Conservation (phyloP, 495 filamentous ascomycete species). For the Bacidia rubella region DNA sequence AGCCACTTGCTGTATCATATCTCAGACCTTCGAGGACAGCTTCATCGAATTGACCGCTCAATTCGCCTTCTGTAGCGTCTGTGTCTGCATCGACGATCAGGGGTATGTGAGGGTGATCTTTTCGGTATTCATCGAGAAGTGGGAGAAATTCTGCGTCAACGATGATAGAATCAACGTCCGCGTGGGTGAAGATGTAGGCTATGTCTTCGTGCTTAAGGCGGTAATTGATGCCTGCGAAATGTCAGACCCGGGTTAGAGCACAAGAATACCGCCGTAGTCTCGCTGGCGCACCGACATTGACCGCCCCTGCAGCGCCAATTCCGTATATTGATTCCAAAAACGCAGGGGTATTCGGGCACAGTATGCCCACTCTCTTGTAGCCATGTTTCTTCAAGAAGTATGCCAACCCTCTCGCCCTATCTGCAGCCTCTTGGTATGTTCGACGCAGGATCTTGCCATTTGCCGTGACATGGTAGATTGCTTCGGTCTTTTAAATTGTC, state of each 20-base stretch:
- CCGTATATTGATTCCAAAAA: conserved; percentile 87
- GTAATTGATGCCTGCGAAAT: conserved; percentile 62
- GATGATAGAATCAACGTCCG: conserved; percentile 77
- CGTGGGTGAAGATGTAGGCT: conserved; percentile 74
- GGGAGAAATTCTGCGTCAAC: conserved; percentile 65
- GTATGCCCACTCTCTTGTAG: conserved; percentile 60
- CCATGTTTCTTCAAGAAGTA: conserved; percentile 68
- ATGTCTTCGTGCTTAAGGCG: conserved; percentile 80
- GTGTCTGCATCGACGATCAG: conserved; percentile 79
- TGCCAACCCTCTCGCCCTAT: conserved; percentile 71
- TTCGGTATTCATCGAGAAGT: conserved; percentile 52
- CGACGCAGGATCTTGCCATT: conserved; percentile 60
- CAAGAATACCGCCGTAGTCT: conserved; percentile 24
- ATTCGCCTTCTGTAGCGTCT: conserved; percentile 58
- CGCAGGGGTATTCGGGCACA: conserved; percentile 85
- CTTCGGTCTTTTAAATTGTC: conserved; percentile 42
- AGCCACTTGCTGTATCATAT: conserved; percentile 47
- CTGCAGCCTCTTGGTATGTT: conserved; percentile 66
- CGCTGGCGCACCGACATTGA: conserved; percentile 40
- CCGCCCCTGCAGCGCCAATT: conserved; percentile 68
- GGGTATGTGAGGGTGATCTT: conserved; percentile 42
- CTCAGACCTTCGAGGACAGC: conserved; percentile 69
- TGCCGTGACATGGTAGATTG: conserved; percentile 77
- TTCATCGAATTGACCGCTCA: conserved; percentile 69
- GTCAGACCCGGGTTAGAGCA: background rate